These are phyloP conservation scores for Blumeriella jaapii DNA, from an alignment of 2,329 filamentous ascomycete genomes.

Conservation along the genomic window DNA sequence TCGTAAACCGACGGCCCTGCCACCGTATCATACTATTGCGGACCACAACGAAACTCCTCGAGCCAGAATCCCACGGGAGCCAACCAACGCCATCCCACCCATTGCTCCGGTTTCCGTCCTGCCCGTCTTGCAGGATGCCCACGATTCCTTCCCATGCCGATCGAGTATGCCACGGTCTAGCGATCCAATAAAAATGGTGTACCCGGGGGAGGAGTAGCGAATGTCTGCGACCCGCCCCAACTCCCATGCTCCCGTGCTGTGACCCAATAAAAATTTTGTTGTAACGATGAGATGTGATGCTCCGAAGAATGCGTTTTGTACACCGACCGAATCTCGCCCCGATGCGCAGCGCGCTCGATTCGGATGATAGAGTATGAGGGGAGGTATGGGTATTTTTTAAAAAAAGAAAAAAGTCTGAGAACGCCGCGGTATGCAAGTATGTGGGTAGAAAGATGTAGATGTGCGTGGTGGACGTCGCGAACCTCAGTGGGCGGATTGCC, in stretches of 20 bases:
- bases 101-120: slow-evolving; percentile 1
- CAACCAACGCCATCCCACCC: slow-evolving; percentile 9
- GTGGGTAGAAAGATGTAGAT: slow-evolving; percentile 5
- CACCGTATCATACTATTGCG: slow-evolving; percentile 14
- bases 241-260: slow-evolving; percentile 16
- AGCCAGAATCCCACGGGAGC: slow-evolving; percentile 10
- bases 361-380: slow-evolving; percentile 17
- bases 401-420: slow-evolving; percentile 15
- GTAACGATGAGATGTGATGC: slow-evolving; percentile 17
- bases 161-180: slow-evolving; percentile 14
- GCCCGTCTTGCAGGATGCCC: slow-evolving; percentile 7
- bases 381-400: slow-evolving; percentile 23
- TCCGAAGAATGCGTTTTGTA: slow-evolving; percentile 24
- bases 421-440: slow-evolving; percentile 20
- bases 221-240: too few species aligned
- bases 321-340: slow-evolving; percentile 13
- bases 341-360: slow-evolving; percentile 21
- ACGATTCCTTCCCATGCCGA: slow-evolving; percentile 12
- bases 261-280: slow-evolving; percentile 17
- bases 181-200: too few species aligned
- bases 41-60: slow-evolving; percentile 15
- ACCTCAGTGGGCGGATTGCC: slow-evolving; percentile 25
- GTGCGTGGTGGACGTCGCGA: slow-evolving; percentile 6
- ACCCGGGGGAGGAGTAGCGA: slow-evolving; percentile 13
- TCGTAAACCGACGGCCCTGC: too few species aligned